Evolutionary conservation across 2,329 filamentous ascomycete genomes (phyloP).

Genomic region (Xylaria sp.): DNA sequence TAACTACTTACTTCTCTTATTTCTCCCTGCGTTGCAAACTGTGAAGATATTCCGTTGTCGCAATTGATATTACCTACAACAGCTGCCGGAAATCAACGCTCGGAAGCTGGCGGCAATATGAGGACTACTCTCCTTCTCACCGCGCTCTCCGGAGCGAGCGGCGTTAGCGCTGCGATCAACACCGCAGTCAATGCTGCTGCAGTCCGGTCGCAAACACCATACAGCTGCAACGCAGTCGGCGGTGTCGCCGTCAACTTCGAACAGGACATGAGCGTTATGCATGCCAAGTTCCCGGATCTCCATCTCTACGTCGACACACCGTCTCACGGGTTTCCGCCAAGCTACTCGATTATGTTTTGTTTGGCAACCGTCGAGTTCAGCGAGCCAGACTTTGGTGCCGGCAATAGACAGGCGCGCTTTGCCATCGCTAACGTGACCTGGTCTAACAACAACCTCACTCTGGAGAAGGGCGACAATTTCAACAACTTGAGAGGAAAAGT

Average conservation of each 20-base stretch:
- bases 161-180: slow-evolving; percentile 19
- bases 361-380: slow-evolving; percentile 23
- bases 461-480: slow-evolving; percentile 33
- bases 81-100: background rate
- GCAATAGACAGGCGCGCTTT: slow-evolving; percentile 27
- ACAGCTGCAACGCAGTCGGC: slow-evolving; percentile 31
- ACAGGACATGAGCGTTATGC: slow-evolving; percentile 31
- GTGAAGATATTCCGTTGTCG: too few species aligned
- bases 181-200: slow-evolving; percentile 21
- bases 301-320: slow-evolving; percentile 31
- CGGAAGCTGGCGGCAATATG: slow-evolving; percentile 16
- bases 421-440: slow-evolving; percentile 33
- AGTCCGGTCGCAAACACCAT: slow-evolving; percentile 31
- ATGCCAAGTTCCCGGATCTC: slow-evolving; percentile 32
- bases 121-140: slow-evolving; percentile 10
- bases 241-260: slow-evolving; percentile 26
- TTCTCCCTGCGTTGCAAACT: too few species aligned
- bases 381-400: slow-evolving; percentile 30
- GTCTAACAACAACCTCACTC: slow-evolving; percentile 31
- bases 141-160: slow-evolving; percentile 22
- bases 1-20: too few species aligned
- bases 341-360: slow-evolving; percentile 32
- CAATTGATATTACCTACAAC: too few species aligned
- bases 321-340: slow-evolving; percentile 33
- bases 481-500: slow-evolving; percentile 22